phyloP scores from a whole-genome alignment of 495 filamentous ascomycete species.

The Lophium mytilinum region DNA sequence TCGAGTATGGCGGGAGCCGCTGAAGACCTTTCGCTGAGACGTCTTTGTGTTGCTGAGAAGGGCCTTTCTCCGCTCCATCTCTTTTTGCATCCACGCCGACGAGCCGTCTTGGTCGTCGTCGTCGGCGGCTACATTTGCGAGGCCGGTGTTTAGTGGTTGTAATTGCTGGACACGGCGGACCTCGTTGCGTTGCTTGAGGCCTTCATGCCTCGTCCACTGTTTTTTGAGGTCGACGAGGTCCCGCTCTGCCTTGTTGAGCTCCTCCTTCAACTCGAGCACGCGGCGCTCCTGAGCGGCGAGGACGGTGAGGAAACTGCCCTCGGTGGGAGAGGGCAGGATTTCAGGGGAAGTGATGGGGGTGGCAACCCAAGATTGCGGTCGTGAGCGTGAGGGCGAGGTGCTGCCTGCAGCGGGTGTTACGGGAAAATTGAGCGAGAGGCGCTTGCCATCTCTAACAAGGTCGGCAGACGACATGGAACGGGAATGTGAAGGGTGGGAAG shows the following conservation, averaged over 20 bases:
- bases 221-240: conserved; percentile 72
- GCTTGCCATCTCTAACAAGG: conserved; percentile 55
- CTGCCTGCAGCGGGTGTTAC: conserved; percentile 38
- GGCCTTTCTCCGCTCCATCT: conserved; percentile 55
- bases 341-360: conserved; percentile 40
- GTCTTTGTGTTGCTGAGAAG: conserved; percentile 38
- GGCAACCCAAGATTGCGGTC: conserved; percentile 21
- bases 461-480: conserved; percentile 24
- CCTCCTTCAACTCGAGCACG: conserved; percentile 85
- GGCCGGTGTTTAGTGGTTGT: conserved; percentile 42
- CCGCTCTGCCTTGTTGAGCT: conserved; percentile 68
- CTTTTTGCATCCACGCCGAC: conserved; percentile 37
- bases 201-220: conserved; percentile 73
- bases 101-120: conserved; percentile 34
- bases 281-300: conserved; percentile 89
- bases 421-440: conserved; percentile 74
- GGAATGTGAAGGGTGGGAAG: conserved; percentile 4
- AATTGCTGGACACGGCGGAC: conserved; percentile 50
- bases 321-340: conserved; percentile 48
- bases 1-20: conserved; percentile 66
- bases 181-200: conserved; percentile 64
- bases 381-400: conserved; percentile 22
- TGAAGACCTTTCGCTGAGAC: conserved; percentile 51
- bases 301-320: conserved; percentile 72
- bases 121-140: conserved; percentile 11